Conservation (phyloP, 768 basidiomycete genomes). For the Boletus fagicola region DNA sequence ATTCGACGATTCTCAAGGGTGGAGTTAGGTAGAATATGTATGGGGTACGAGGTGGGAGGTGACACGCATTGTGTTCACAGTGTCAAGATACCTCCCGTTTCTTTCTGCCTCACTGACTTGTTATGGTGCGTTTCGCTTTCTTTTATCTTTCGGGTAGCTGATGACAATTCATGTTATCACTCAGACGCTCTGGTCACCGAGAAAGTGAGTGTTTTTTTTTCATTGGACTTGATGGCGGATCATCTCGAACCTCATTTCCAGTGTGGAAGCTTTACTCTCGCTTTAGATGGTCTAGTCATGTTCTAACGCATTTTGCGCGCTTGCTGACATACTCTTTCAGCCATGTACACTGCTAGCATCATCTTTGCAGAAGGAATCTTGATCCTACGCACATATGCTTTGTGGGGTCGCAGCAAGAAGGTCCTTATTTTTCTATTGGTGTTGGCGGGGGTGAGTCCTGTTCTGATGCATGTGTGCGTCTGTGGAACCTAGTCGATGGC, state of each 20-base stretch:
- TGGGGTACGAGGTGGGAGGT: too few species aligned
- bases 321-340: conserved; percentile 9
- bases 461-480: not conserved
- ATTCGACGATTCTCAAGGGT: too few species aligned
- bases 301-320: not conserved
- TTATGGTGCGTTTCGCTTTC: too few species aligned
- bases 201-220: too few species aligned
- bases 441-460: conserved; percentile 17
- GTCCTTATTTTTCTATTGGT: conserved; percentile 17
- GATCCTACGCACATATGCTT: conserved; percentile 29
- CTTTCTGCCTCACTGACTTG: too few species aligned
- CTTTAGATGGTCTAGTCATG: conserved; percentile 17
- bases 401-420: conserved; percentile 22
- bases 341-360: conserved; percentile 13
- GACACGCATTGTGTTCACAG: too few species aligned
- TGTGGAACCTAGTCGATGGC: not conserved
- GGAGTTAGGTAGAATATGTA: too few species aligned
- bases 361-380: conserved; percentile 20
- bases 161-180: too few species aligned
- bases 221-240: not conserved
- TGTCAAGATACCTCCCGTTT: too few species aligned
- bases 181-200: too few species aligned
- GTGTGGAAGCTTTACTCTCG: conserved; percentile 21
- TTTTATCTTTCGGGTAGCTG: too few species aligned
- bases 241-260: conserved; percentile 3